A percentile compares a stretch with the other conserved stretches of the same genome.
phyloP scores from a whole-genome alignment of 2,329 filamentous ascomycete species.

The Trichoderma afroharzianum region DNA sequence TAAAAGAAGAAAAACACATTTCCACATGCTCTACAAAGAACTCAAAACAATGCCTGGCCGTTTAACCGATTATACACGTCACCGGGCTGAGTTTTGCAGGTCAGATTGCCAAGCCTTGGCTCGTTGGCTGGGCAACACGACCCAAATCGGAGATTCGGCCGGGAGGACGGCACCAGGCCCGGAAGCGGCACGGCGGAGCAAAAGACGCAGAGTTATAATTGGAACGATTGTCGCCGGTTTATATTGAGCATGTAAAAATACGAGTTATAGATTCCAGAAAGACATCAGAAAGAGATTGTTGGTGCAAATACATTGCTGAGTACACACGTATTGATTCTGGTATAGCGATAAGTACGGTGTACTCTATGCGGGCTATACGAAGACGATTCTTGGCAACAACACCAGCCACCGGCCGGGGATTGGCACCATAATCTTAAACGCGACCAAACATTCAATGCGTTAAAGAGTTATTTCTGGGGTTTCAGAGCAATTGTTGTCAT shows the following conservation, averaged over 20 bases:
- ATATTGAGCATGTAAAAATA: neutral
- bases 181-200: conserved; percentile 1
- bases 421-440: neutral
- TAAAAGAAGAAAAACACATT: neutral
- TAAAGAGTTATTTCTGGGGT: neutral
- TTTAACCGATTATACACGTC: conserved; percentile 15
- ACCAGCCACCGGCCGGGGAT: neutral
- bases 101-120: neutral
- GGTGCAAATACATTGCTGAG: neutral
- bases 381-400: neutral
- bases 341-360: neutral
- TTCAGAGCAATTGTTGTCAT: neutral
- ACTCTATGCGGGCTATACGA: neutral
- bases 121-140: conserved; percentile 14
- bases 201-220: neutral
- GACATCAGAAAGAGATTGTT: too few species aligned
- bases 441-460: neutral
- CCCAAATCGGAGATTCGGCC: neutral
- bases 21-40: neutral
- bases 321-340: neutral
- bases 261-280: neutral
- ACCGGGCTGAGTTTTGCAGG: conserved; percentile 5
- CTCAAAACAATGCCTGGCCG: conserved; percentile 2
- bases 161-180: conserved; percentile 8
- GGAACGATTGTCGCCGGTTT: neutral